Base-by-base conservation (phyloP, 768 basidiomycete genomes). In the Pholiota conissans region DNA sequence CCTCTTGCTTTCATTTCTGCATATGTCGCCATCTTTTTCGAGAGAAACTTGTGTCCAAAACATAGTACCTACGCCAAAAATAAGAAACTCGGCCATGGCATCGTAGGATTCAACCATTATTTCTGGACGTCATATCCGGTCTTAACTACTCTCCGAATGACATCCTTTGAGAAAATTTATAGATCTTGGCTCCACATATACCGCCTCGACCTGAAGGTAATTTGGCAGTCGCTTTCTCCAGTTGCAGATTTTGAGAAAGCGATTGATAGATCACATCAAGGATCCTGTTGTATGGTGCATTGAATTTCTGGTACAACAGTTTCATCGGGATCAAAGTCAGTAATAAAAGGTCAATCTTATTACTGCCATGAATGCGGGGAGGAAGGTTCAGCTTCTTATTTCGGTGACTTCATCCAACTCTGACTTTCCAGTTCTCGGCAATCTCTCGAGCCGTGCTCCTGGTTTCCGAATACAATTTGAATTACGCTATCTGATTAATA, bases 291-390 rank as follows among this genome's bases (percentile, higher is more conserved):
- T 6, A 13, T 6, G 30, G 30, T 6, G 13, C 7, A 6, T 32
- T 6, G 30, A 13, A 13, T 32, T 32, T 32, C 30, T 13, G 13
- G 30, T 35, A 2, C 24, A 29, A 49, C 26, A 47, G 48, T n/a
- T n/a, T n/a, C 32, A 61, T 64, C 63, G 63, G 63, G 63, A 64
- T 61, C 65, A 58, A 62, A 57, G 56, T n/a, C 47, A 52, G 52
- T 56, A 46, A 52, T 39, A 52, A 58, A 55, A 45, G 32, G 27
- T 49, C 49, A 57, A 63, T 63, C 56, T 27, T 50, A 55, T 46
- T 53, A 42, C 58, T 57, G 56, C 53, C 53, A 60, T 18, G 18
- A 57, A 14, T 48, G 47, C 48, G 58, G 61, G 58, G 55, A 37
- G 55, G 35, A 29, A 27, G 48, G 47, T 39, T 42, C 26, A 55